These are phyloP conservation scores for Rutidosis leptorrhynchoides DNA, from an alignment of 129 eudicot genomes.

Conservation along the genomic window DNA sequence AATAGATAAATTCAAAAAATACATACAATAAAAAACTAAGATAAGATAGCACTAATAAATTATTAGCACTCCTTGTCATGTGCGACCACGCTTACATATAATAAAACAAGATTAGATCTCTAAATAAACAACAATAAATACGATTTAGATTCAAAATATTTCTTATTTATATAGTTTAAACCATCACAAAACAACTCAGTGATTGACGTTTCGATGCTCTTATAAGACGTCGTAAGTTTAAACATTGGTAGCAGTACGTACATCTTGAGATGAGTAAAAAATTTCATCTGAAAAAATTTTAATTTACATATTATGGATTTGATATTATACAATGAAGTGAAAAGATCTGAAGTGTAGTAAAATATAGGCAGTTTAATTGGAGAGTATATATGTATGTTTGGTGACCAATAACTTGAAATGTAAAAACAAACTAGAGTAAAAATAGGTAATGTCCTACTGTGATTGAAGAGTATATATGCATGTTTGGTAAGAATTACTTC, in stretches of 20 bases:
- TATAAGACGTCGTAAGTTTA: too few relatives aligned
- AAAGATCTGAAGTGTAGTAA: background rate
- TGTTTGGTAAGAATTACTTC: constrained; percentile 14
- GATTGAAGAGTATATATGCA: background rate
- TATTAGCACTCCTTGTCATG: constrained; percentile 6
- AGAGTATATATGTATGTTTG: background rate
- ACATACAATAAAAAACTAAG: background rate
- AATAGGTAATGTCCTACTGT: background rate
- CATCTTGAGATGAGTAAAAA: too few relatives aligned
- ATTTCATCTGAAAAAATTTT: too few relatives aligned
- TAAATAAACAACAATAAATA: background rate
- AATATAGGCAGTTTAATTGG: background rate
- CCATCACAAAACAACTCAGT: too few relatives aligned
- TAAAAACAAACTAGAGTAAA: background rate
- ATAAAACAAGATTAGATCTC: constrained; percentile 5
- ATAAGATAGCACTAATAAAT: background rate
- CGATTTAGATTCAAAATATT: background rate
- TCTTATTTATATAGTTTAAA: background rate
- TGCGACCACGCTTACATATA: background rate
- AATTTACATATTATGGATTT: background rate
- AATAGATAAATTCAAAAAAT: too few relatives aligned
- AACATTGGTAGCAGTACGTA: too few relatives aligned
- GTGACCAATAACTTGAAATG: background rate
- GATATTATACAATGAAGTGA: background rate
- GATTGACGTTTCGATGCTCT: too few relatives aligned